phyloP scores from a whole-genome alignment of 1,284 basidiomycete genomes.

The Apiotrichum laibachii region DNA sequence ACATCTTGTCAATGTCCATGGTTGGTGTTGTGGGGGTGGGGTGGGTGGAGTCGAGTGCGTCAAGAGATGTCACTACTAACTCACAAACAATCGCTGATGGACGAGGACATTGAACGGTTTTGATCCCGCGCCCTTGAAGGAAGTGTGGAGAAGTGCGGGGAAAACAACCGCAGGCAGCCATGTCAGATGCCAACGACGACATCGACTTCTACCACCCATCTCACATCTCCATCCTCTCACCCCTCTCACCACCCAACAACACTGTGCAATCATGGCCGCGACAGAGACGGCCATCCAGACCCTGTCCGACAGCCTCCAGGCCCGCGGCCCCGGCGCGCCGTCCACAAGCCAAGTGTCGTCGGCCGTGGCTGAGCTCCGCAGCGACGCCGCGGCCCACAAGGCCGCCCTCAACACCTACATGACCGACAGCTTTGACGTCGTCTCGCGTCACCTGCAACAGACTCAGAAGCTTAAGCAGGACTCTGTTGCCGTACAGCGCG shows the following conservation, averaged over 20 bases:
- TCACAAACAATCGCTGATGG: not conserved
- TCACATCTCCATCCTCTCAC: not conserved
- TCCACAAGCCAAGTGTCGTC: not conserved
- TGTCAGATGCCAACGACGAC: not conserved
- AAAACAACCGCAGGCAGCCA: too few species aligned
- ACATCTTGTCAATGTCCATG: conserved; percentile 51
- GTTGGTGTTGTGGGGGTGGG: not conserved
- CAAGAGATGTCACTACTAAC: not conserved
- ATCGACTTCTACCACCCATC: not conserved
- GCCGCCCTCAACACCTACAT: not conserved
- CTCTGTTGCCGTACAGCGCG: not conserved
- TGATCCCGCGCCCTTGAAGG: not conserved
- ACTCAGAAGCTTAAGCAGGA: not conserved
- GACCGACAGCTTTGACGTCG: not conserved
- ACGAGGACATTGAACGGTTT: not conserved
- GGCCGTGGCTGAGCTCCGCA: not conserved
- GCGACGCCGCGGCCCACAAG: not conserved
- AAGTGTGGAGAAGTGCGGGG: not conserved
- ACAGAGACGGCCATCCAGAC: not conserved
- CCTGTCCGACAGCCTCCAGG: not conserved
- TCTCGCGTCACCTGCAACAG: not conserved
- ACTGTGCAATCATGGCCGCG: not conserved
- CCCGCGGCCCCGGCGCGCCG: not conserved
- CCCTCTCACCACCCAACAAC: not conserved
- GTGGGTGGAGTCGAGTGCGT: not conserved